Base-by-base conservation (phyloP, 495 filamentous ascomycete species). In the Trichocladium uniseriatum region DNA sequence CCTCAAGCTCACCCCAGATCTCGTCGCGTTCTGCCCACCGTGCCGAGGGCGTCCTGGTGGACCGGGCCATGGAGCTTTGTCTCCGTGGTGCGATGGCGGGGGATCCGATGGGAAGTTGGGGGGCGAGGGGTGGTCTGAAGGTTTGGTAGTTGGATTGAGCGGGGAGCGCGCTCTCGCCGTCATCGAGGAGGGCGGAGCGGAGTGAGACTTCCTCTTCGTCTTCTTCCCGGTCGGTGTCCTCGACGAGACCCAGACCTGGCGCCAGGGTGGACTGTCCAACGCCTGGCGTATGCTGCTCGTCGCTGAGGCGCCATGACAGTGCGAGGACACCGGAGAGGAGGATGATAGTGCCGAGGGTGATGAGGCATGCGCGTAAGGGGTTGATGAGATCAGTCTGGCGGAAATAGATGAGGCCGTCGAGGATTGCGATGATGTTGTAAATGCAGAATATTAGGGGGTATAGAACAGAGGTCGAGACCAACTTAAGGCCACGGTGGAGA, bases 401-500 rank as follows among this genome's bases (percentile, higher is more conserved):
- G 72, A 97, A 99, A 66, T 99, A 99, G 45, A 99, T 92, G 45
- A 99, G 73, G 15, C 92, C 92, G 68, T 99, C 94, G 51, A 97
- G 71, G 55, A 97, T 99, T 50, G 92, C 94, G 54, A 95, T 91
- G 56, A 99, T 95, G 74, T 99, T 99, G 73, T 97, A 99, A 53
- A 96, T 82, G 79, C 92, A 99, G 69, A 99, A 99, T 31, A 96
- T 89, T 58, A 97, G 84, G 6, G 92, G 92, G 70, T 99, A 99
- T 56, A 99, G 78, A 43, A 99, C 81, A 67, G 88, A 95, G 15
- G 92, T 97, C 44, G 89, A 95, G 65, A 91, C 89, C 35, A 97
- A 74, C 61, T 94, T 95, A 49, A 99, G 74, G 43, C 92, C 92
- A 16, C 86, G 79, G 64, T 99, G 91, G 29, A 99, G 79, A 61